Evolutionary conservation across 2,329 filamentous ascomycete species (phyloP).

Genomic region (Paecilomyces fulvus): DNA sequence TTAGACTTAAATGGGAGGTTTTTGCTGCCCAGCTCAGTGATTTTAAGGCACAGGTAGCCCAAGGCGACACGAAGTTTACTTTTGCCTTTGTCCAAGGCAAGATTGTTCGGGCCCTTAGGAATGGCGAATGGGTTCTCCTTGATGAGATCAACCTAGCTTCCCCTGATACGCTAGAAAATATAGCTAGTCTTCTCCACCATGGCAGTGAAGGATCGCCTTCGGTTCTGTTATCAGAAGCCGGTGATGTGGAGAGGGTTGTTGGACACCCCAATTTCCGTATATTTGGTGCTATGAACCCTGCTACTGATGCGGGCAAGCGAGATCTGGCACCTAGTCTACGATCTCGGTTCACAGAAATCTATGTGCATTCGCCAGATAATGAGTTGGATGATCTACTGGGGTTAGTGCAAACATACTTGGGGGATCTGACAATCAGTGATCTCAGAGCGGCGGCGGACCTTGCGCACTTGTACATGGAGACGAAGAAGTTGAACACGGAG

Average conservation of each 20-base stretch:
- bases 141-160: constrained; percentile 97
- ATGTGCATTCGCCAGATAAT: constrained; percentile 81
- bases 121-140: constrained; percentile 92
- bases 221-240: constrained; percentile 83
- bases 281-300: constrained; percentile 98
- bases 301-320: constrained; percentile 92
- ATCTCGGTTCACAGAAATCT: constrained; percentile 91
- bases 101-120: constrained; percentile 88
- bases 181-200: constrained; percentile 75
- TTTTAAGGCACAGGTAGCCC: constrained; percentile 69
- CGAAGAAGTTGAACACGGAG: constrained; percentile 69
- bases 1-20: constrained; percentile 68
- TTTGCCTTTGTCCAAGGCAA: constrained; percentile 97
- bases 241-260: constrained; percentile 79
- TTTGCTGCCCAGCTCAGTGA: constrained; percentile 68
- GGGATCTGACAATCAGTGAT: constrained; percentile 60
- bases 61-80: constrained; percentile 68
- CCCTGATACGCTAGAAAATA: constrained; percentile 86
- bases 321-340: constrained; percentile 82
- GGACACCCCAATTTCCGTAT: constrained; percentile 91
- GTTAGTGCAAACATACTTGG: constrained; percentile 83
- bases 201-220: constrained; percentile 66
- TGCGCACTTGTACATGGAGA: constrained; percentile 77
- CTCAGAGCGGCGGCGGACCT: constrained; percentile 71
- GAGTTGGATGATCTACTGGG: constrained; percentile 78